Percentiles rank a stretch among this genome's conserved stretches.
Conservation (phyloP, 2,329 filamentous ascomycete species). For the Ophiosphaerella korrae region DNA sequence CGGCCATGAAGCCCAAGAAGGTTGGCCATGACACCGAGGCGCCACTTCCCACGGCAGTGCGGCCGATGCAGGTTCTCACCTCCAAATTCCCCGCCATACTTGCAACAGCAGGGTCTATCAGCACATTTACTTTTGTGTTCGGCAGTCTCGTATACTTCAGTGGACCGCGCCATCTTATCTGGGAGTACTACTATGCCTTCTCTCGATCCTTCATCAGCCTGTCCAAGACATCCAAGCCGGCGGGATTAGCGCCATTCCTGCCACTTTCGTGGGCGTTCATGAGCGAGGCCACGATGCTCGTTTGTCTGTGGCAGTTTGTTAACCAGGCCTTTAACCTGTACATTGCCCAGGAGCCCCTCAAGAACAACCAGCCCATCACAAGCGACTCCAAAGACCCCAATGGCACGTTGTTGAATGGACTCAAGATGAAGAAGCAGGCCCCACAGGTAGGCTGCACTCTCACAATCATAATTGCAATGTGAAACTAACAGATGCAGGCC, state of each 20-base stretch:
- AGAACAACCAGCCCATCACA: conserved; percentile 83
- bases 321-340: conserved; percentile 82
- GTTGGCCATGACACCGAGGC: conserved; percentile 17
- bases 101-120: conserved; percentile 15
- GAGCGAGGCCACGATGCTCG: conserved; percentile 67
- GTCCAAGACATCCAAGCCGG: conserved; percentile 64
- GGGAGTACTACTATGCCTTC: conserved; percentile 67
- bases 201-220: conserved; percentile 77
- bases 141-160: conserved; percentile 35
- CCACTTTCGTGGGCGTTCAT: conserved; percentile 58
- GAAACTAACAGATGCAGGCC: conserved; percentile 52
- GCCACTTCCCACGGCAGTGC: conserved; percentile 12
- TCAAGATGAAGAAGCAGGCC: conserved; percentile 81
- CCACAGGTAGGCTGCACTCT: conserved; percentile 62
- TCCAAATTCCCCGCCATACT: conserved; percentile 24
- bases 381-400: conserved; percentile 88
- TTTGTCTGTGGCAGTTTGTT: conserved; percentile 75
- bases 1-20: conserved; percentile 38
- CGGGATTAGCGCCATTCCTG: conserved; percentile 64
- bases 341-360: conserved; percentile 79
- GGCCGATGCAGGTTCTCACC: conserved; percentile 25
- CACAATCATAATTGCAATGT: no score
- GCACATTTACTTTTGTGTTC: conserved; percentile 57
- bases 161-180: conserved; percentile 36
- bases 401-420: conserved; percentile 80